Evolutionary conservation across 176 grass and related monocot species (phyloP), one percentile per base, ranked within the genome.

Genomic region (Cocos nucifera): DNA sequence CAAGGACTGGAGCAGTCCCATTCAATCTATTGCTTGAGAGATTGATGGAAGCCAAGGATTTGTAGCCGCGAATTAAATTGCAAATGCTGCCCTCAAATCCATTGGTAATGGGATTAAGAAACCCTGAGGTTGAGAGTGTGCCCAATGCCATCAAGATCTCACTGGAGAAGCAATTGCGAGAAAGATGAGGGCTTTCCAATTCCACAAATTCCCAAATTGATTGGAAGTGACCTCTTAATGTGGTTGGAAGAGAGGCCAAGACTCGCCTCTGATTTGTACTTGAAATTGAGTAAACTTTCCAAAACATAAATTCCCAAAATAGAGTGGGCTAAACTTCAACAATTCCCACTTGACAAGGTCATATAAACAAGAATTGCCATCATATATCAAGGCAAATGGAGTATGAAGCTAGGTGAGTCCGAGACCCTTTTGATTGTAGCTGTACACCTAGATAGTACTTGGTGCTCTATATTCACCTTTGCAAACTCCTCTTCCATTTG

Each of bases 191-290:
- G 16, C 15, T 67, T 71, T 71, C 70, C n/a, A 92, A 83, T 21
- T 15, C 8, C 49, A 69, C 82, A 22, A 92, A 88, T 73, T 98
- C 67, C 83, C 19, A 83, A 60, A 82, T 98, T 87, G 81, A 75
- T 78, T 17, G 84, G 63, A 18, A 86, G 84, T 65, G 56, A 56
- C 51, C 73, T 88, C 58, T 2, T 54, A 61, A 92, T 80, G 65
- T 28, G 53, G 75, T 98, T 98, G 48, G 74, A 57, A 19, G 93
- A 98, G 60, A 98, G 81, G 79, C 92, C 85, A 74, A 98, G 79
- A 55, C 0, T 23, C 24, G 30, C 87, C 79, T 44, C 6, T 44
- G 35, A 3, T 44, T 44, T 44, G 35, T 44, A 44, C 35, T 1
- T 44, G 2, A 12, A 44, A 44, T 12, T 14, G 8, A 12, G 35